A percentile compares a stretch with the other conserved stretches of the same genome.
Conservation (phyloP, 2,329 filamentous ascomycete genomes). For the Alternaria burnsii region DNA sequence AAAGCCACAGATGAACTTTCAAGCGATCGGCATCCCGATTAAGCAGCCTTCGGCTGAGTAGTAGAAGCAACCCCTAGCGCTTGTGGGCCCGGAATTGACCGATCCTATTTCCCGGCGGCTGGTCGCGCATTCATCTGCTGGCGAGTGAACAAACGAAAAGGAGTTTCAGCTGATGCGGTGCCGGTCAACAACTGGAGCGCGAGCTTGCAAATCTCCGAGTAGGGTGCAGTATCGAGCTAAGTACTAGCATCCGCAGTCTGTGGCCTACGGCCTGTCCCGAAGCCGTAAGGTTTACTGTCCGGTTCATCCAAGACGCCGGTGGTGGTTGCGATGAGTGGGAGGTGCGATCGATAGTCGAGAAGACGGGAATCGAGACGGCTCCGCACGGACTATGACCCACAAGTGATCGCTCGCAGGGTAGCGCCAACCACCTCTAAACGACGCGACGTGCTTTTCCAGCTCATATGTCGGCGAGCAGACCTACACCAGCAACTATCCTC, state of each 20-base stretch:
- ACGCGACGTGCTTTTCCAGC: conserved; percentile 12
- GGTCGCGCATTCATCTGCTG: background rate
- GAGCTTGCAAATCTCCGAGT: conserved; percentile 5
- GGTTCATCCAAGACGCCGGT: conserved; percentile 1
- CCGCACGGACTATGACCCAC: background rate
- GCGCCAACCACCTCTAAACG: background rate
- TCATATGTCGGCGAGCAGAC: conserved; percentile 8
- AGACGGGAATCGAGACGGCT: background rate
- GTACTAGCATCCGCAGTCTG: background rate
- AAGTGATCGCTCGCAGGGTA: conserved; percentile 6
- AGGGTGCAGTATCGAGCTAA: background rate
- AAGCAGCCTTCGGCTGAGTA: conserved; percentile 3
- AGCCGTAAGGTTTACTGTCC: conserved; percentile 9
- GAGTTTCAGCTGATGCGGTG: conserved; percentile 5
- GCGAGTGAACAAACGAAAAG: background rate
- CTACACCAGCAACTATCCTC: conserved; percentile 1
- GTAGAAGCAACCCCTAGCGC: conserved; percentile 6
- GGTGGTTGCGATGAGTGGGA: background rate
- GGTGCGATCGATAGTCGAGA: conserved; percentile 12
- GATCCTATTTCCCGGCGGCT: background rate
- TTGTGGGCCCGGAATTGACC: background rate
- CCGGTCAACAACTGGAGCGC: conserved; percentile 3
- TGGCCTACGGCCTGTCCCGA: conserved; percentile 12
- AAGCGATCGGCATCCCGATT: conserved; percentile 16
- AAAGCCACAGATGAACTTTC: background rate